A percentile compares a stretch with the other conserved stretches of the same genome.
These are phyloP conservation scores for Cercospora janseana DNA, from an alignment of 2,329 filamentous ascomycete species.

Conservation along the genomic window DNA sequence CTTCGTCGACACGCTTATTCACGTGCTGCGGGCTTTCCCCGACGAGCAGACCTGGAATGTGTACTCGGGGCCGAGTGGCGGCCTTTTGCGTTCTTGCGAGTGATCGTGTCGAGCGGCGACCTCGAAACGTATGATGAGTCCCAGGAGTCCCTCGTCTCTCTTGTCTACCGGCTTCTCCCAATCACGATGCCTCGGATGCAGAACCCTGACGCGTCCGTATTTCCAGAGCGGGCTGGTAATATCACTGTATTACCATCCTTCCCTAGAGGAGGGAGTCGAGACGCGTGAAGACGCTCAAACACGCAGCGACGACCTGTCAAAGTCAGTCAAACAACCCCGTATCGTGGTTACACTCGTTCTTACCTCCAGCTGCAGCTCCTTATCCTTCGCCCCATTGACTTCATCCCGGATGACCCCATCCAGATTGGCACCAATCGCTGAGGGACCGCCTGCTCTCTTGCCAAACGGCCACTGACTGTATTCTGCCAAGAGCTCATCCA, in stretches of 20 bases:
- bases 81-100: too few species aligned
- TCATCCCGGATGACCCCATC: constrained; percentile 86
- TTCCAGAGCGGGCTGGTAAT: not conserved
- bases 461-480: constrained; percentile 98
- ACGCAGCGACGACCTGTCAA: constrained; percentile 76
- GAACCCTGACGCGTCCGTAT: too few species aligned
- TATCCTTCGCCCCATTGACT: constrained; percentile 80
- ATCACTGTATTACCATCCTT: not conserved
- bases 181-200: too few species aligned
- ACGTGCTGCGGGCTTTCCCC: too few species aligned
- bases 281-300: constrained; percentile 93
- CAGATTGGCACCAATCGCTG: constrained; percentile 88
- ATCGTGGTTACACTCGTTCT: constrained; percentile 36
- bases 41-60: too few species aligned
- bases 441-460: constrained; percentile 69
- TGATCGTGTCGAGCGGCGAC: too few species aligned
- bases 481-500: constrained; percentile 90
- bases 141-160: too few species aligned
- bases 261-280: constrained; percentile 86
- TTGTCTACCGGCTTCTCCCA: too few species aligned
- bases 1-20: too few species aligned
- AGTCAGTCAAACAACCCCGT: constrained; percentile 25
- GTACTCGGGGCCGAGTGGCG: too few species aligned
- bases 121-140: too few species aligned
- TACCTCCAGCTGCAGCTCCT: constrained; percentile 94